Conservation (phyloP, 192 early-diverging fungal genomes). For the Globomyces pollinis-pini region DNA sequence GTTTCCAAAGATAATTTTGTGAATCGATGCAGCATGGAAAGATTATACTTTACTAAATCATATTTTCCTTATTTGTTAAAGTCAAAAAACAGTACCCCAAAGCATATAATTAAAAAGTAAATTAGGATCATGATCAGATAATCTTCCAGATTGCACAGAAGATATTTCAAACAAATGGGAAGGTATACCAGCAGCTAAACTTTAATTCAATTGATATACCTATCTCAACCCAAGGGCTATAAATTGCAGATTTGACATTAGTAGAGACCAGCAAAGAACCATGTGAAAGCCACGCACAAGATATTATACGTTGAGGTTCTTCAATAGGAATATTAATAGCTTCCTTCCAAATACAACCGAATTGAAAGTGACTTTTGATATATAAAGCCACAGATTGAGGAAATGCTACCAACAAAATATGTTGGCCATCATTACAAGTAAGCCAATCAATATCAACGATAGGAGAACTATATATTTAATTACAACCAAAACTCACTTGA, state of each 20-base stretch:
- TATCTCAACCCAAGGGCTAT: constrained; percentile 56
- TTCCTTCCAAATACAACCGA: not conserved
- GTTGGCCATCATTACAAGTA: constrained; percentile 65
- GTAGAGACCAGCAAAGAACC: constrained; percentile 55
- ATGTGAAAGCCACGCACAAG: constrained; percentile 33
- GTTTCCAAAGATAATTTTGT: constrained; percentile 47
- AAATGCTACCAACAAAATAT: constrained; percentile 59
- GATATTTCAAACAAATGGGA: not conserved
- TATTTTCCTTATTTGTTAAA: too few species aligned
- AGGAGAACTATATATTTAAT: not conserved
- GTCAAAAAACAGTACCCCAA: too few species aligned
- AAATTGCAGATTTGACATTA: constrained; percentile 45
- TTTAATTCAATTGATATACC: not conserved
- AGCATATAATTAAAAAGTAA: constrained; percentile 62
- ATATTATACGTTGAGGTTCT: not conserved
- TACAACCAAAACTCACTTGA: not conserved
- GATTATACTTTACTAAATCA: constrained; percentile 54
- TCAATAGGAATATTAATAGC: constrained; percentile 4
- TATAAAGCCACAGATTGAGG: constrained; percentile 48
- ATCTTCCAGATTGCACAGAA: constrained; percentile 24
- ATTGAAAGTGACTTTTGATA: constrained; percentile 43
- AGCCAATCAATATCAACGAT: constrained; percentile 57
- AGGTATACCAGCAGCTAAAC: not conserved
- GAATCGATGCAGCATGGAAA: constrained; percentile 58
- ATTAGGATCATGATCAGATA: constrained; percentile 69